These are phyloP conservation scores for Hyphopichia fennica DNA, from an alignment of 1,139 yeast genomes.

Conservation along the genomic window DNA sequence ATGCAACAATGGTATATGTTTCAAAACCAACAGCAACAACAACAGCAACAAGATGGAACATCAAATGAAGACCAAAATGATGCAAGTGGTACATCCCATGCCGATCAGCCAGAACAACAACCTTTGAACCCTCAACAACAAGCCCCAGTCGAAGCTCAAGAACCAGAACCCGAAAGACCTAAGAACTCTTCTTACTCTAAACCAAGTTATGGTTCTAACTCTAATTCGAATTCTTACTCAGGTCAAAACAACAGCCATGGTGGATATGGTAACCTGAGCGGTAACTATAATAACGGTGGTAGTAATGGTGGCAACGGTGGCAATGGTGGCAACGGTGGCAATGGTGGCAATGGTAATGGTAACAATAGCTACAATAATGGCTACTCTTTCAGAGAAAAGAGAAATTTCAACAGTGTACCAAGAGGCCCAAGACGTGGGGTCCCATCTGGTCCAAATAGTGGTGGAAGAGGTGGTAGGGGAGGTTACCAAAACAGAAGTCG, in stretches of 20 bases:
- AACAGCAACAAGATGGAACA: slow-evolving; percentile 14
- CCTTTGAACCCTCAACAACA: slow-evolving; percentile 59
- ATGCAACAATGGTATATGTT: slow-evolving; percentile 77
- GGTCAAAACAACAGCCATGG: slow-evolving; percentile 5
- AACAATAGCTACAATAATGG: slow-evolving; percentile 14
- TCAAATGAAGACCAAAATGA: slow-evolving; percentile 39
- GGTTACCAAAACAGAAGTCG: slow-evolving; percentile 24
- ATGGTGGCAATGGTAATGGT: slow-evolving; percentile 5
- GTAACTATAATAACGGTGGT: not conserved
- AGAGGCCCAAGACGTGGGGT: slow-evolving; percentile 46
- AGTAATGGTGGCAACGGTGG: not conserved
- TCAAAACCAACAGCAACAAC: slow-evolving; percentile 52
- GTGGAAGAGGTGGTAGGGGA: slow-evolving; percentile 20
- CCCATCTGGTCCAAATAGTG: slow-evolving; percentile 38
- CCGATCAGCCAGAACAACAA: slow-evolving; percentile 48
- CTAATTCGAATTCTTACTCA: not conserved
- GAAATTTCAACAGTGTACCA: slow-evolving; percentile 35
- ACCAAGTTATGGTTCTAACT: slow-evolving; percentile 8
- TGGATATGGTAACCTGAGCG: not conserved
- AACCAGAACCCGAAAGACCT: slow-evolving; percentile 10
- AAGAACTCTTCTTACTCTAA: slow-evolving; percentile 24
- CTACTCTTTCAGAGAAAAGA: slow-evolving; percentile 21
- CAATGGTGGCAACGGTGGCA: not conserved
- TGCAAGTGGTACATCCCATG: slow-evolving; percentile 19
- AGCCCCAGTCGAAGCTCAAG: slow-evolving; percentile 22